A percentile compares a stretch with the other conserved stretches of the same genome.
phyloP scores from a whole-genome alignment of 2,329 filamentous ascomycete species.

The Diaporthe capsici region DNA sequence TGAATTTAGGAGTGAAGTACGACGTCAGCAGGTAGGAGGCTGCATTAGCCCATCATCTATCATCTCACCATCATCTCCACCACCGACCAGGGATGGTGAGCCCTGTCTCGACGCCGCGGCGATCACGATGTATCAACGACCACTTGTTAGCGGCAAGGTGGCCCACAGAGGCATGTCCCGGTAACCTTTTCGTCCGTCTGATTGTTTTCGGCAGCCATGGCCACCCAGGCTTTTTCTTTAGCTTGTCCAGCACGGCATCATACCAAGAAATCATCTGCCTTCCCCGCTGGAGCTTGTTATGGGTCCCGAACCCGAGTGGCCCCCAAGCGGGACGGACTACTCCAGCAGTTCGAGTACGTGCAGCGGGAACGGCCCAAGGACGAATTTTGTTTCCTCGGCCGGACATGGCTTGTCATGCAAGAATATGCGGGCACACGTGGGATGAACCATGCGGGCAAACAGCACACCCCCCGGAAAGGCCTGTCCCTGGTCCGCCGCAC shows the following conservation, averaged over 20 bases:
- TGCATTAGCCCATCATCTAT: constrained; percentile 29
- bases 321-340: background rate
- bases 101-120: constrained; percentile 23
- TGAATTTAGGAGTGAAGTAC: background rate
- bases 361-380: constrained; percentile 1
- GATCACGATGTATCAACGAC: background rate
- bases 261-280: constrained; percentile 10
- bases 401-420: background rate
- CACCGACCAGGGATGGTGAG: background rate
- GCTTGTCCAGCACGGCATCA: background rate
- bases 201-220: background rate
- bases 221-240: background rate
- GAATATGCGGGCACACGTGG: constrained; percentile 11
- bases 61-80: constrained; percentile 20
- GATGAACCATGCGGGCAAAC: constrained; percentile 20
- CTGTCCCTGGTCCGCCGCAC: background rate
- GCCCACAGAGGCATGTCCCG: background rate
- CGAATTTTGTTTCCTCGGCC: background rate
- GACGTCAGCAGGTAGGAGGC: constrained; percentile 19
- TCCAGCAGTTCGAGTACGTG: background rate
- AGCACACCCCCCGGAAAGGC: background rate
- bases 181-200: background rate
- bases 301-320: background rate
- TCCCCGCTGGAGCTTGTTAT: constrained; percentile 27
- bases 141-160: background rate